Conservation (phyloP, 1,284 basidiomycete genomes). For the Boletus smithii region DNA sequence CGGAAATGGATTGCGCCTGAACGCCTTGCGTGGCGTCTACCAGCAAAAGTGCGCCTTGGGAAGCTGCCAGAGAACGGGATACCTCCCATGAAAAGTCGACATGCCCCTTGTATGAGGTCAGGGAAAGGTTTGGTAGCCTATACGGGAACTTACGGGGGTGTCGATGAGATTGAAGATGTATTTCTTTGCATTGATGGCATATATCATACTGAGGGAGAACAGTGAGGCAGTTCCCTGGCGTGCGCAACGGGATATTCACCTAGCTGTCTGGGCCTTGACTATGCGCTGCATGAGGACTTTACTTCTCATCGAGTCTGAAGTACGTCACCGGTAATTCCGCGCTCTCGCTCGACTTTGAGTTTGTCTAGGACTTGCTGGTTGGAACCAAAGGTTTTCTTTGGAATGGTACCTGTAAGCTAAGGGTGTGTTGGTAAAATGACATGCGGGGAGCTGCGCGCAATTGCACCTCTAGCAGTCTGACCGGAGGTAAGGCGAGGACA, state of each 20-base stretch:
- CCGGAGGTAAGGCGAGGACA: constrained; percentile 4
- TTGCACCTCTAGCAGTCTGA: constrained; percentile 66
- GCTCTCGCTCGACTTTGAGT: constrained; percentile 93
- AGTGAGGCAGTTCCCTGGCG: constrained; percentile 3
- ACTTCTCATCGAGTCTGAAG: background rate
- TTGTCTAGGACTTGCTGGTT: constrained; percentile 94
- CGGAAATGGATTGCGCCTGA: constrained; percentile 96
- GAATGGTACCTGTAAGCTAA: constrained; percentile 86
- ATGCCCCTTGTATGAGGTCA: constrained; percentile 61
- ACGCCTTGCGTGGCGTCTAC: constrained; percentile 98
- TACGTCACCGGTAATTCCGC: constrained; percentile 82
- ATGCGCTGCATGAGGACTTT: constrained; percentile 6
- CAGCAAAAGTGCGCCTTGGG: constrained; percentile 87
- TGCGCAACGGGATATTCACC: constrained; percentile 39
- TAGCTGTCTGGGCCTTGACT: constrained; percentile 92
- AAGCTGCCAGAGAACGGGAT: constrained; percentile 87
- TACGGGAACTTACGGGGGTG: constrained; percentile 66
- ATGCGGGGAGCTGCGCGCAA: background rate
- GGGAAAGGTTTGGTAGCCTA: background rate
- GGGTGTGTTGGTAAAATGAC: constrained; percentile 9
- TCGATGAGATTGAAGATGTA: constrained; percentile 95
- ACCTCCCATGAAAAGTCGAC: constrained; percentile 98
- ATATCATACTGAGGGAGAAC: constrained; percentile 65
- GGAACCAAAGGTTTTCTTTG: constrained; percentile 56
- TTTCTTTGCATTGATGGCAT: constrained; percentile 48